Evolutionary conservation across 768 basidiomycete genomes (phyloP).

Genomic region (Auriculariales sp.): DNA sequence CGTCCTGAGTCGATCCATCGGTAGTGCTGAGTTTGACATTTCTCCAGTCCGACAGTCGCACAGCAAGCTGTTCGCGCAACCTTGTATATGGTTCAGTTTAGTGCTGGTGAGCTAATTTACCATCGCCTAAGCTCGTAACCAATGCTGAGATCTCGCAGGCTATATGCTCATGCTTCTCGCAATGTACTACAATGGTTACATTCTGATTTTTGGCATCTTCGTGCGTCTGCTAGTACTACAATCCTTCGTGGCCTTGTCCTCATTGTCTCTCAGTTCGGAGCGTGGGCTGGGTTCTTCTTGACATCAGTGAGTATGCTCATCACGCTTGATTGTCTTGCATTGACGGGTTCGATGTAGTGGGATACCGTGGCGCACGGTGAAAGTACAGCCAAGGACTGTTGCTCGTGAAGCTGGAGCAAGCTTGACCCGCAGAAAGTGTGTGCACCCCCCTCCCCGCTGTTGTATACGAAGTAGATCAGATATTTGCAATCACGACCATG

Average conservation of each 20-base stretch:
- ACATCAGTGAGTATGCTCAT: neutral
- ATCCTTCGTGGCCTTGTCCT: neutral
- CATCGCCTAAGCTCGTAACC: too few species aligned
- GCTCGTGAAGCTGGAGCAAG: neutral
- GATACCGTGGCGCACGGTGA: neutral
- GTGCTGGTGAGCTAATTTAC: too few species aligned
- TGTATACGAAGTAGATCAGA: too few species aligned
- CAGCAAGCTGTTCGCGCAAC: slow-evolving; percentile 14
- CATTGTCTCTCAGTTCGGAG: neutral
- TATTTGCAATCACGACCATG: too few species aligned
- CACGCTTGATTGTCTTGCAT: neutral
- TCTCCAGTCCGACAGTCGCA: slow-evolving; percentile 10
- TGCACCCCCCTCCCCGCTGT: too few species aligned
- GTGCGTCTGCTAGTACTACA: slow-evolving; percentile 6
- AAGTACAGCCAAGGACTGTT: neutral
- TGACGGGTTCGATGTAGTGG: neutral
- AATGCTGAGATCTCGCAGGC: too few species aligned
- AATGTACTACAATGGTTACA: slow-evolving; percentile 18
- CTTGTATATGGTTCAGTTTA: slow-evolving; percentile 14
- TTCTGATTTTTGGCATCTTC: slow-evolving; percentile 16
- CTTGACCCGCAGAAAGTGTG: too few species aligned
- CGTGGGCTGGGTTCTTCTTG: neutral
- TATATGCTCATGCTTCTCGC: slow-evolving; percentile 18
- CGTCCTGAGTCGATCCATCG: neutral
- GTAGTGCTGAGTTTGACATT: neutral